Evolutionary conservation across 352 stramenopile species (phyloP).

Genomic region (Globisporangium spiculum): DNA sequence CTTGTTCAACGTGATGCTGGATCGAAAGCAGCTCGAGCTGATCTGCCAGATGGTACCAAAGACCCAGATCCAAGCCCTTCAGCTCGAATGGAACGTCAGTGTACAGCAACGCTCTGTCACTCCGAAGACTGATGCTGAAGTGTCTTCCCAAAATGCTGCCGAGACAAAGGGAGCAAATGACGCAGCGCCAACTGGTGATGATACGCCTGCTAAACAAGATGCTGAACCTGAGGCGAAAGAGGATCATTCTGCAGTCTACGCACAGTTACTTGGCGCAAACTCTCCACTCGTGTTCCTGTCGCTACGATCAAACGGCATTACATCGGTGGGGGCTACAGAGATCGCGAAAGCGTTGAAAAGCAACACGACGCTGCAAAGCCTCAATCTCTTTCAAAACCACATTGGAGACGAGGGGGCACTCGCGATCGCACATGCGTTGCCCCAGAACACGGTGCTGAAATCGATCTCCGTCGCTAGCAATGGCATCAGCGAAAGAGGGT

Average conservation of each 20-base stretch:
- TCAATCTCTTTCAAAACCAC: conserved; percentile 73
- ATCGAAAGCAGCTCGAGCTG: conserved; percentile 42
- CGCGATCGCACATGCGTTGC: conserved; percentile 54
- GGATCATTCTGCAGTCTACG: conserved; percentile 25
- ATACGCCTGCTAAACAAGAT: background rate
- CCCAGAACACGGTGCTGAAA: conserved; percentile 53
- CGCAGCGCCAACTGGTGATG: background rate
- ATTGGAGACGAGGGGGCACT: conserved; percentile 51
- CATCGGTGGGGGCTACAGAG: conserved; percentile 25
- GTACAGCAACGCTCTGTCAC: background rate
- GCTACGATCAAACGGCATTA: conserved; percentile 63
- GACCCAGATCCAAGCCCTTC: conserved; percentile 48
- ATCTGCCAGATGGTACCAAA: conserved; percentile 49
- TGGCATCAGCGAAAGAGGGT: conserved; percentile 40
- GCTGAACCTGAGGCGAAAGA: background rate
- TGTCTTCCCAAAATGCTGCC: background rate
- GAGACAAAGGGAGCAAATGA: conserved; percentile 9
- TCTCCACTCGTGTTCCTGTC: conserved; percentile 57
- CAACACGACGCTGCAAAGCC: conserved; percentile 49
- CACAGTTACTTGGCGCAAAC: conserved; percentile 30
- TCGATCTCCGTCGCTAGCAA: conserved; percentile 71
- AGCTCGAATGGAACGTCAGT: conserved; percentile 67
- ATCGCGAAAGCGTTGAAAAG: conserved; percentile 37
- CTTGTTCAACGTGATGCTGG: conserved; percentile 62
- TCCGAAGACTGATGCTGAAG: background rate